These are phyloP conservation scores for Bondarzewia mesenterica DNA, from an alignment of 1,284 basidiomycete species.

Conservation along the genomic window DNA sequence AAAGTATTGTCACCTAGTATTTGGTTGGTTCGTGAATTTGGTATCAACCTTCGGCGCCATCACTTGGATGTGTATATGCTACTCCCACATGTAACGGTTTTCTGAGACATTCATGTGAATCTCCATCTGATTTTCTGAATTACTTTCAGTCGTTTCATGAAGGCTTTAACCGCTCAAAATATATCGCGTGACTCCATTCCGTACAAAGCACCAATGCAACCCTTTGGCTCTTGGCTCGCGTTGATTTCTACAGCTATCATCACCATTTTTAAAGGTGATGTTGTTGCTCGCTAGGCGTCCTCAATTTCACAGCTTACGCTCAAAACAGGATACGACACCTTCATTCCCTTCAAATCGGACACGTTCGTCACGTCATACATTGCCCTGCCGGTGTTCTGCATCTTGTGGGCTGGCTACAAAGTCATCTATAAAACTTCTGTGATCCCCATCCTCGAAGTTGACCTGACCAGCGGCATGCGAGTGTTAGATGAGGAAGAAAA, in stretches of 20 bases:
- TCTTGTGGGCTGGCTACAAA: slow-evolving; percentile 56
- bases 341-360: slow-evolving; percentile 46
- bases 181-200: slow-evolving; percentile 55
- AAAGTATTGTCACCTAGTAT: slow-evolving; percentile 30
- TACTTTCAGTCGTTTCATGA: slow-evolving; percentile 52
- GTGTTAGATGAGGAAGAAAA: slow-evolving; percentile 63
- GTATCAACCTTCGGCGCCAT: slow-evolving; percentile 65
- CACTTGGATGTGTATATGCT: slow-evolving; percentile 68
- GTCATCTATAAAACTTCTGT: slow-evolving; percentile 40
- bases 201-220: slow-evolving; percentile 64
- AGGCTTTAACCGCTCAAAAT: slow-evolving; percentile 58
- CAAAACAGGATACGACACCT: slow-evolving; percentile 26
- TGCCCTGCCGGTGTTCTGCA: slow-evolving; percentile 44
- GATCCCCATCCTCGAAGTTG: slow-evolving; percentile 48
- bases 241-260: slow-evolving; percentile 51
- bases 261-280: slow-evolving; percentile 50
- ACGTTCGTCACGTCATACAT: slow-evolving; percentile 60
- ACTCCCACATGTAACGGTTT: slow-evolving; percentile 51
- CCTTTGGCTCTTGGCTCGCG: slow-evolving; percentile 56
- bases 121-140: no score
- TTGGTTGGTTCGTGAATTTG: slow-evolving; percentile 66
- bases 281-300: neutral
- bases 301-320: neutral
- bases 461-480: slow-evolving; percentile 53
- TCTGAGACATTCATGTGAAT: neutral